phyloP scores from a whole-genome alignment of 805 yeast species.

The Tetrapisispora pingtungensis region DNA sequence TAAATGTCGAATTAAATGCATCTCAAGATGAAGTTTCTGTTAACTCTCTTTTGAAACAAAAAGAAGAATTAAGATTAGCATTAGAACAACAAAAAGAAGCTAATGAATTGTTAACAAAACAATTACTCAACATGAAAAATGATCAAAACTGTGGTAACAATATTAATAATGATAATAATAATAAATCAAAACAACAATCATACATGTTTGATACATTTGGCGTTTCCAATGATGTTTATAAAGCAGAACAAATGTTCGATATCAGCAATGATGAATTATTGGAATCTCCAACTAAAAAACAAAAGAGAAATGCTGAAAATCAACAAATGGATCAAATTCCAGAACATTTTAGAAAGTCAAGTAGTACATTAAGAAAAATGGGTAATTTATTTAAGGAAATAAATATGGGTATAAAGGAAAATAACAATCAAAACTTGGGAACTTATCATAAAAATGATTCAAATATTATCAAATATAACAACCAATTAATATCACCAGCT shows the following conservation, averaged over 20 bases:
- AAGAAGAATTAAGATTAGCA: conserved; percentile 24
- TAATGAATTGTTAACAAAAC: conserved; percentile 23
- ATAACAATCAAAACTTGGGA: neutral
- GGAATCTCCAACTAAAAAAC: conserved; percentile 3
- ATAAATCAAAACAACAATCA: conserved; percentile 12
- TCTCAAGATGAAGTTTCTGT: neutral
- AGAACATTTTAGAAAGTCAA: conserved; percentile 2
- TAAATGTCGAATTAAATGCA: neutral
- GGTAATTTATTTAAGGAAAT: conserved; percentile 2
- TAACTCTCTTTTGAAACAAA: conserved; percentile 17
- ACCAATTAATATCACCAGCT: conserved; percentile 5
- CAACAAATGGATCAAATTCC: neutral
- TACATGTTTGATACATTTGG: neutral
- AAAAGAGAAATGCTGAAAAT: neutral
- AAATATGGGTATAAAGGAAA: neutral
- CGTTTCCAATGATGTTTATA: neutral
- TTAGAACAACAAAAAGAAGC: conserved; percentile 25
- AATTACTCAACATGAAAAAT: conserved; percentile 19
- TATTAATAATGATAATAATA: too few relatives aligned
- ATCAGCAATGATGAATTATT: neutral
- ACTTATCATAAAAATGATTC: conserved; percentile 1
- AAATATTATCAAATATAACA: conserved; percentile 2
- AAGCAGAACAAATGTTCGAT: neutral
- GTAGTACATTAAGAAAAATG: conserved; percentile 3
- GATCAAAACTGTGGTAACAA: conserved; percentile 18